phyloP scores from a whole-genome alignment of 106 monocot species.

The Hemerocallis citrina region DNA sequence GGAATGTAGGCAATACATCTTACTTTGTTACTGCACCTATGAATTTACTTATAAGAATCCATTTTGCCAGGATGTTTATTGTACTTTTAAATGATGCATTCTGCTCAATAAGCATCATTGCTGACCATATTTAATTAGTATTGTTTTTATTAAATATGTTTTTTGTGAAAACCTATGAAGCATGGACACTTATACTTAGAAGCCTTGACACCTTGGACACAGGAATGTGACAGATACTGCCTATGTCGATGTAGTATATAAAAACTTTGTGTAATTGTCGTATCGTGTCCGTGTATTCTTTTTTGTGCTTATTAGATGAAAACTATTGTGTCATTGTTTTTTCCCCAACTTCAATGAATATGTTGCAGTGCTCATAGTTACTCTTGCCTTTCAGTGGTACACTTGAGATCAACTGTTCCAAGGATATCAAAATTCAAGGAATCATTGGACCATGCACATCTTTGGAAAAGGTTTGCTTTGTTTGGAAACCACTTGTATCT shows the following conservation, averaged over 20 bases:
- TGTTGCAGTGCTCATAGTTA: neutral
- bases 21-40: neutral
- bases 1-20: no score
- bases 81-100: neutral
- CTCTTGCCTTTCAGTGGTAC: constrained; percentile 51
- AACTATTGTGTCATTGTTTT: neutral
- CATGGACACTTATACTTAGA: no score
- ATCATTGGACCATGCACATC: constrained; percentile 97
- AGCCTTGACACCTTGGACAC: no score
- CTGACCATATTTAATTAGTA: neutral
- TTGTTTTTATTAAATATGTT: neutral
- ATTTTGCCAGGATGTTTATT: neutral
- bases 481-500: neutral
- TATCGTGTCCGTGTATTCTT: no score
- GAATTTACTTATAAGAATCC: neutral
- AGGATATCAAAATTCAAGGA: constrained; percentile 97
- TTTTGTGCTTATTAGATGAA: no score
- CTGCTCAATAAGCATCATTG: neutral
- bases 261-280: no score
- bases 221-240: no score
- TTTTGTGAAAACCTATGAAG: no score
- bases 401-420: constrained; percentile 88
- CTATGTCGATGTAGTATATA: no score
- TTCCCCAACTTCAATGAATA: neutral
- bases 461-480: constrained; percentile 80